Base-by-base conservation (phyloP, 352 stramenopile species). In the Phytopythium helicoides region DNA sequence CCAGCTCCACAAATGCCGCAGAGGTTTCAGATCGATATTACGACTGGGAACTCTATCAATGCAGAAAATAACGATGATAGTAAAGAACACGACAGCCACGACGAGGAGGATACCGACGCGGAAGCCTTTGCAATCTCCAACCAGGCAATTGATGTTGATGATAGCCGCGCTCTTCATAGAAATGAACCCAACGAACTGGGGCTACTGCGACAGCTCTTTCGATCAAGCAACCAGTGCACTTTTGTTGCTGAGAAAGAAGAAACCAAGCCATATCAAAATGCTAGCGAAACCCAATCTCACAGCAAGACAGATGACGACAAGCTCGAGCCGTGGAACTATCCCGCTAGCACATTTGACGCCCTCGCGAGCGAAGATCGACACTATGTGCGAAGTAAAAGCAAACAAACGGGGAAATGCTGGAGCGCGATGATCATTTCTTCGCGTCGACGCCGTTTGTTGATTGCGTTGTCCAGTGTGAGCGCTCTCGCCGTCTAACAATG, bases 381-480 rank as follows among this genome's bases (percentile, higher is more conserved):
- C 16, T 86, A 84, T 35, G 70, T 89, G 14, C 76, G 79, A 18
- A 63, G 67, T 45, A 75, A 75, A 41, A 86, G 74, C 71, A 82
- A 83, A 40, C 74, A 87, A 38, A 69, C 56, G 64, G 66, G 21
- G 71, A 62, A 31, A 74, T 68, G n/a, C 25, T 86, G 16, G 67
- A 86, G 55, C 69, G 76, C 11, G 76, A 87, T 55, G 76, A 85
- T 31, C 65, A 83, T 14, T 86, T 83, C 68, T 89, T 89, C 21
- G 62, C 71, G 3, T 87, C 76, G 9, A 79, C 59, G 5, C 58
- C 81, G 1, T 87, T 87, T 36, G 53, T 89, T 10, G 76, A 89
- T 52, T 86, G 74, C 53, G 64, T 89, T n/a, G 74, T 73, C 0
- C 79, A 87, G 50, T 72, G 71, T 26, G 79, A 89, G 48, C 66